A percentile compares a stretch with the other conserved stretches of the same genome.
Evolutionary conservation across 495 filamentous ascomycete species (phyloP).

Genomic region (Apodospora peruviana): DNA sequence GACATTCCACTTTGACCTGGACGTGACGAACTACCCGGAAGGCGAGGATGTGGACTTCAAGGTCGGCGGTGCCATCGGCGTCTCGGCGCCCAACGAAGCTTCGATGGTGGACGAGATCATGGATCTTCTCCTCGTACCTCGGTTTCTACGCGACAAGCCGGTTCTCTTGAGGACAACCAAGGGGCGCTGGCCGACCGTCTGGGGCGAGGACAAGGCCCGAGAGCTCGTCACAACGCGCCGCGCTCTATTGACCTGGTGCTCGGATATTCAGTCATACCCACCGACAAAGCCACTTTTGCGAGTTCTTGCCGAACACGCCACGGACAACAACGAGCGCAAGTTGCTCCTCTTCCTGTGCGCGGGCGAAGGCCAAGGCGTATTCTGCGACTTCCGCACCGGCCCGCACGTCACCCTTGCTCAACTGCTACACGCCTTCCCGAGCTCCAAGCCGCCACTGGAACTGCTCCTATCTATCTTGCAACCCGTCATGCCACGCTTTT

Average conservation of each 20-base stretch:
- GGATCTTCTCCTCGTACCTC: conserved; percentile 70
- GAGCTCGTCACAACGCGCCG: conserved; percentile 81
- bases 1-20: conserved; percentile 94
- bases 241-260: conserved; percentile 90
- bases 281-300: conserved; percentile 87
- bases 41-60: conserved; percentile 88
- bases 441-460: conserved; percentile 77
- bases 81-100: conserved; percentile 79
- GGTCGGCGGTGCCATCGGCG: conserved; percentile 91
- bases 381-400: conserved; percentile 91
- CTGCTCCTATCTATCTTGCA: conserved; percentile 74
- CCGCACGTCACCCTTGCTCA: conserved; percentile 79
- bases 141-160: conserved; percentile 72
- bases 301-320: conserved; percentile 77
- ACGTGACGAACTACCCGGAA: conserved; percentile 90
- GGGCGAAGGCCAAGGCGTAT: conserved; percentile 85
- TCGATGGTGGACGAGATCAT: conserved; percentile 77
- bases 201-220: conserved; percentile 84
- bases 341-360: conserved; percentile 79
- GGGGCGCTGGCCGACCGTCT: conserved; percentile 95
- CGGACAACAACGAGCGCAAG: conserved; percentile 75
- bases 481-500: conserved; percentile 93
- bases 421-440: conserved; percentile 87
- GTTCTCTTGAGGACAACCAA: conserved; percentile 68
- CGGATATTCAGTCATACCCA: conserved; percentile 85